Conservation (phyloP, 2,329 filamentous ascomycete genomes). For the Dryadomyces quercivorus region DNA sequence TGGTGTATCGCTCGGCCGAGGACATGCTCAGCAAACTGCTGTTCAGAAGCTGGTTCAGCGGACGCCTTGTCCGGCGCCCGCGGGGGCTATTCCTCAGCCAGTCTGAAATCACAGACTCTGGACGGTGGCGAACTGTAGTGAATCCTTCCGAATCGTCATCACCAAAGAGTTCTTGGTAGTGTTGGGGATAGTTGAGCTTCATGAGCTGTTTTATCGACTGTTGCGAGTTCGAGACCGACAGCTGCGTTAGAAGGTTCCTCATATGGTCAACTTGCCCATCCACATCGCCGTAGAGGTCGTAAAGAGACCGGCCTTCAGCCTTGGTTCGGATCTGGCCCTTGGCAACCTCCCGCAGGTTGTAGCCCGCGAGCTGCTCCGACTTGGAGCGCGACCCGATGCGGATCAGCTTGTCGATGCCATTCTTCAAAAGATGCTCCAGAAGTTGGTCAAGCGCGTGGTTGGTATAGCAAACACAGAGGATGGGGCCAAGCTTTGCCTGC, state of each 20-base stretch:
- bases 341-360: constrained; percentile 35
- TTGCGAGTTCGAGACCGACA: background rate
- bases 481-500: constrained; percentile 30
- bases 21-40: background rate
- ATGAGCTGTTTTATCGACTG: background rate
- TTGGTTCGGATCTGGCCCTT: constrained; percentile 22
- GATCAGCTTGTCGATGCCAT: constrained; percentile 36
- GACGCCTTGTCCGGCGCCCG: background rate
- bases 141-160: background rate
- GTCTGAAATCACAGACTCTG: background rate
- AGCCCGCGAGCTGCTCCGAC: constrained; percentile 33
- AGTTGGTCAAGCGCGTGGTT: constrained; percentile 42
- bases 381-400: constrained; percentile 49
- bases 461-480: constrained; percentile 35
- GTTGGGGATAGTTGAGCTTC: constrained; percentile 8
- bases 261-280: background rate
- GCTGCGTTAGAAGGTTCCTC: background rate
- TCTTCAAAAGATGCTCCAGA: constrained; percentile 43
- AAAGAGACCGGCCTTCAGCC: constrained; percentile 22
- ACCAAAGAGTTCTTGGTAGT: constrained; percentile 18
- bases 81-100: constrained; percentile 11
- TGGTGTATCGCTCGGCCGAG: background rate
- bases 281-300: constrained; percentile 14
- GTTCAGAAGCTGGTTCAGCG: background rate
- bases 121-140: background rate